Percentiles rank a stretch among this genome's conserved stretches.
phyloP scores from a whole-genome alignment of 208 protist species.

The Chromosphaera perkinsii region DNA sequence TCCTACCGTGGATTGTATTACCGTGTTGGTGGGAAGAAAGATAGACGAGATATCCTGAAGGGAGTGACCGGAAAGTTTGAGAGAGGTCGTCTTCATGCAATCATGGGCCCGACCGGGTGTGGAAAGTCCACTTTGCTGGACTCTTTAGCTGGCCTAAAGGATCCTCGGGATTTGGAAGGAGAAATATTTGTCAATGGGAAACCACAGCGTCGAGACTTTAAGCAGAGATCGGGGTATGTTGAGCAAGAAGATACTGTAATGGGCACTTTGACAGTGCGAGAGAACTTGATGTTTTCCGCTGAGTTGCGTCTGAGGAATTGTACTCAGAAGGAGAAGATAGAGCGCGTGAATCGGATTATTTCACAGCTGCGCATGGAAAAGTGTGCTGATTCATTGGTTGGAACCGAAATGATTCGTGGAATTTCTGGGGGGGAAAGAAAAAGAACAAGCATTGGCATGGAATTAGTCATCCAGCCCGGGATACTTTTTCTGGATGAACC shows the following conservation, averaged over 20 bases:
- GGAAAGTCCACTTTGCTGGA: slow-evolving; percentile 32
- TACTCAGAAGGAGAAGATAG: neutral
- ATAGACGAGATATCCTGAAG: no score
- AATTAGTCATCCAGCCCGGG: slow-evolving; percentile 6
- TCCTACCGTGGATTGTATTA: no score
- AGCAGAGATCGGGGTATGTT: slow-evolving; percentile 6
- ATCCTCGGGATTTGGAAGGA: slow-evolving; percentile 8
- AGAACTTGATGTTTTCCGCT: slow-evolving; percentile 32
- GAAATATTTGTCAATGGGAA: slow-evolving; percentile 7
- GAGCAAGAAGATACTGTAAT: slow-evolving; percentile 29
- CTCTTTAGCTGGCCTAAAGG: slow-evolving; percentile 20
- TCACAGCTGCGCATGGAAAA: slow-evolving; percentile 14
- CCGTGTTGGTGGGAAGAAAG: no score
- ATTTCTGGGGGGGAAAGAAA: neutral
- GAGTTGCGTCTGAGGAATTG: neutral
- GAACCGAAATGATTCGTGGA: neutral
- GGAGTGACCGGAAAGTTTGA: no score
- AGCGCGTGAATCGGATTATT: slow-evolving; percentile 15
- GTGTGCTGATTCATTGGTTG: neutral
- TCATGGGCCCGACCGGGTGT: slow-evolving; percentile 28
- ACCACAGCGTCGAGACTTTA: neutral
- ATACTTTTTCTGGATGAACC: slow-evolving; percentile 29
- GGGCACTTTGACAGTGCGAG: slow-evolving; percentile 22
- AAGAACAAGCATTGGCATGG: neutral
- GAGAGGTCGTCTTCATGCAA: slow-evolving; percentile 8